Percentiles rank a stretch among this genome's conserved stretches.
Evolutionary conservation across 495 filamentous ascomycete species (phyloP).

Genomic region (Penicillium angulare): DNA sequence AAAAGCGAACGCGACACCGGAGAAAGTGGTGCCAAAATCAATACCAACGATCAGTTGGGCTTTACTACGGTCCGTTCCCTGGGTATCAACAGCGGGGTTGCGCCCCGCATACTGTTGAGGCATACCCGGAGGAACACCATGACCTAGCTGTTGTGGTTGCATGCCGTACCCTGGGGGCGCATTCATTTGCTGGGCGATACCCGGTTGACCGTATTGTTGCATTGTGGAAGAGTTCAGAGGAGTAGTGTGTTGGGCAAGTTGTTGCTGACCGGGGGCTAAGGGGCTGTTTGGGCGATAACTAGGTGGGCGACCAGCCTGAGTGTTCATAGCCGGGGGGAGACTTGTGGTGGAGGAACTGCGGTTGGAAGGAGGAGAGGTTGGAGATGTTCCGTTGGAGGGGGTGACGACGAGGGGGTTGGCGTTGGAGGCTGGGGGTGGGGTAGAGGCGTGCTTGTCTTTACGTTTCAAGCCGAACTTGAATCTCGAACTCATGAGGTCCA

Average conservation of each 20-base stretch:
- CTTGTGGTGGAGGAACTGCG: constrained; percentile 51
- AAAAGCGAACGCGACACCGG: constrained; percentile 76
- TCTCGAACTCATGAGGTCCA: constrained; percentile 53
- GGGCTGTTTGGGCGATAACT: constrained; percentile 67
- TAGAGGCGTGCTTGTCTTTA: constrained; percentile 36
- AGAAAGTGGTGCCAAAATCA: constrained; percentile 77
- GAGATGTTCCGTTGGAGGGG: constrained; percentile 34
- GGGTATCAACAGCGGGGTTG: constrained; percentile 70
- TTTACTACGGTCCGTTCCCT: constrained; percentile 74
- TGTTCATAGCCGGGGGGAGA: constrained; percentile 46
- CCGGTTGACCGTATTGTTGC: constrained; percentile 49
- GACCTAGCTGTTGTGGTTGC: constrained; percentile 38
- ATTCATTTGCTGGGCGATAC: constrained; percentile 47
- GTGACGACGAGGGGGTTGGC: constrained; percentile 25
- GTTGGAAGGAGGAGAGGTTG: constrained; percentile 39
- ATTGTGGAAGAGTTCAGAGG: constrained; percentile 61
- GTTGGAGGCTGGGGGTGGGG: constrained; percentile 11
- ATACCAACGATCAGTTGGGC: constrained; percentile 71
- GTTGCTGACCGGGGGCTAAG: constrained; percentile 54
- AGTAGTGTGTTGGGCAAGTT: constrained; percentile 67
- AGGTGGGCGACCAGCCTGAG: constrained; percentile 55
- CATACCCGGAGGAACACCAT: constrained; percentile 39
- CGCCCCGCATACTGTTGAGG: constrained; percentile 45
- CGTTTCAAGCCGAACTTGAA: constrained; percentile 50
- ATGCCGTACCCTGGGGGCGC: constrained; percentile 50